A percentile compares a stretch with the other conserved stretches of the same genome.
Conservation (phyloP, 257 asterid genomes). For the Nemophila menziesii region DNA sequence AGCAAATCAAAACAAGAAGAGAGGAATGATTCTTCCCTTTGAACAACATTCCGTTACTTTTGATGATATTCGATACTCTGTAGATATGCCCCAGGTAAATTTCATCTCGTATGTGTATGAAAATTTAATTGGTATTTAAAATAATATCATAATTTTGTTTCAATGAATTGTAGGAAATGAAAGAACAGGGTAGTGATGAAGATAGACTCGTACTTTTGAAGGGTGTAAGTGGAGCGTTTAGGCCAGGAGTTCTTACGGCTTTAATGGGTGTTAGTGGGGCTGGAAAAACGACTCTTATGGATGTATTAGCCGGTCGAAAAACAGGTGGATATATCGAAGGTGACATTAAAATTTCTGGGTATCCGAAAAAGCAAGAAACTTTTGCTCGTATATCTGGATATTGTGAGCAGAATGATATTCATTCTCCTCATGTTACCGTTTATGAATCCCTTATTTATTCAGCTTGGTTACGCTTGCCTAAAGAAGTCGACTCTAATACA, state of each 20-base stretch:
- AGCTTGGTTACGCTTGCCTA: slow-evolving; percentile 64
- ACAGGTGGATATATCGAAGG: slow-evolving; percentile 71
- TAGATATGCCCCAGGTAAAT: slow-evolving; percentile 72
- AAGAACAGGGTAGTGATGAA: slow-evolving; percentile 39
- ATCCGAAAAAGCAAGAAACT: slow-evolving; percentile 61
- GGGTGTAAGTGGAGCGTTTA: slow-evolving; percentile 66
- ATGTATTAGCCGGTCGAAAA: slow-evolving; percentile 73
- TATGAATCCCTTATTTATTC: slow-evolving; percentile 58
- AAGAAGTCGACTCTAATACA: slow-evolving; percentile 43
- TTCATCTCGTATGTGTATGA: too few species aligned
- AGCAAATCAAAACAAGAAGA: slow-evolving; percentile 30
- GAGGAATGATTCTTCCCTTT: slow-evolving; percentile 83
- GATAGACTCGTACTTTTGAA: slow-evolving; percentile 53
- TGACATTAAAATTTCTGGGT: slow-evolving; percentile 56
- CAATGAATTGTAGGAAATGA: slow-evolving; percentile 45
- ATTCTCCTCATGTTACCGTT: slow-evolving; percentile 73
- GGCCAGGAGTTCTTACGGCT: slow-evolving; percentile 80
- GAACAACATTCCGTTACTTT: slow-evolving; percentile 64
- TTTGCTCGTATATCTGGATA: slow-evolving; percentile 76
- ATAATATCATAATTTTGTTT: too few species aligned
- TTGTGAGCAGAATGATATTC: slow-evolving; percentile 79
- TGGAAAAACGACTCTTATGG: slow-evolving; percentile 75
- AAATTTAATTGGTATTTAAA: slow-evolving; percentile 5
- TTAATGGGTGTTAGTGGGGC: slow-evolving; percentile 85
- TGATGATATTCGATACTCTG: slow-evolving; percentile 57